A percentile compares a stretch with the other conserved stretches of the same genome.
Conservation (phyloP, 495 filamentous ascomycete species). For the Massariosphaeria phaeospora region DNA sequence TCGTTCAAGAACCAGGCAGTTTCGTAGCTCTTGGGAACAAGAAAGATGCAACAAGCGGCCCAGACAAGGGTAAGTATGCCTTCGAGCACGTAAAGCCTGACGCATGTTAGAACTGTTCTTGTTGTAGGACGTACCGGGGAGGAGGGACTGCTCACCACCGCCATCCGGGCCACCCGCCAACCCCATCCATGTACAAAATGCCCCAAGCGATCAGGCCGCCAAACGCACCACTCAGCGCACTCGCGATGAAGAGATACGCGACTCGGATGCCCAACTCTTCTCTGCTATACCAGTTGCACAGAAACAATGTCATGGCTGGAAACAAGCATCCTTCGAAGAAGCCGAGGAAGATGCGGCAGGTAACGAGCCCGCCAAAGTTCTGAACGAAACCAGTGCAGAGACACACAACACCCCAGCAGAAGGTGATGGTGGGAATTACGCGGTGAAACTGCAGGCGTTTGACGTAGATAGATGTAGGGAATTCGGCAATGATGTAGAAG, state of each 20-base stretch:
- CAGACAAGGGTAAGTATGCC: constrained; percentile 39
- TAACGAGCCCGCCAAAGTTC: constrained; percentile 20
- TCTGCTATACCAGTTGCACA: constrained; percentile 30
- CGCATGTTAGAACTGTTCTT: background rate
- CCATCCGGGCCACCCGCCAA: constrained; percentile 18
- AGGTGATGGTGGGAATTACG: constrained; percentile 31
- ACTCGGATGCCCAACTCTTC: constrained; percentile 28
- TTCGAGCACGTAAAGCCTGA: constrained; percentile 44
- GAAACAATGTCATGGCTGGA: constrained; percentile 27
- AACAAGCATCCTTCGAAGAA: constrained; percentile 32
- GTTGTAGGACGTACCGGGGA: background rate
- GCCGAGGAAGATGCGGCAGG: constrained; percentile 24
- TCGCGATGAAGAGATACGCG: constrained; percentile 28
- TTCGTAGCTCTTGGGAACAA: constrained; percentile 40
- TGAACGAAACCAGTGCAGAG: constrained; percentile 28
- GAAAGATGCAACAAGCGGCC: constrained; percentile 34
- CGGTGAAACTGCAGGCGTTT: constrained; percentile 31
- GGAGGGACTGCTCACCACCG: constrained; percentile 20
- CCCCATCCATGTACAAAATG: constrained; percentile 30
- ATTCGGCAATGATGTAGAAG: constrained; percentile 31
- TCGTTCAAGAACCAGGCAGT: constrained; percentile 38
- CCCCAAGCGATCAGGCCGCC: constrained; percentile 27
- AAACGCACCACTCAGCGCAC: constrained; percentile 26
- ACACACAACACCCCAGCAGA: constrained; percentile 31
- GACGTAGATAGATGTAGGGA: constrained; percentile 31